These are phyloP conservation scores for Xylariaceae sp. DNA, from an alignment of 2,329 filamentous ascomycete genomes.

Conservation along the genomic window DNA sequence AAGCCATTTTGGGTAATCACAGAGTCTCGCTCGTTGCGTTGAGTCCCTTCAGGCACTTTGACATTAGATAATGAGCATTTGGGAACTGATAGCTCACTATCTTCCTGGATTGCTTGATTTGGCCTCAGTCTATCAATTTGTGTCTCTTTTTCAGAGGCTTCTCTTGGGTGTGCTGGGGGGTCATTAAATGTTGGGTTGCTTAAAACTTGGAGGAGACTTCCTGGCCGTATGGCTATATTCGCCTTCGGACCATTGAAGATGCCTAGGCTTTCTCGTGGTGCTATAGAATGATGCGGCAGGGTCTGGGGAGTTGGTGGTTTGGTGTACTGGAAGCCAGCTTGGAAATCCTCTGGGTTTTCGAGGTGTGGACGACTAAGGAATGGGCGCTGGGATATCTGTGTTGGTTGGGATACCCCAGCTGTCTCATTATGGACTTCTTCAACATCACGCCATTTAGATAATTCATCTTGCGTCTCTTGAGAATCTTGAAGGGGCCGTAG, in stretches of 20 bases:
- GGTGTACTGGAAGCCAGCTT: slow-evolving; percentile 30
- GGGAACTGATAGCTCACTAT: background rate
- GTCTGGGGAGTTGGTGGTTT: slow-evolving; percentile 25
- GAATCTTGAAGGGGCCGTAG: slow-evolving; percentile 20
- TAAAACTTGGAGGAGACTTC: background rate
- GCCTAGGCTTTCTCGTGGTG: background rate
- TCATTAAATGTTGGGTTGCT: background rate
- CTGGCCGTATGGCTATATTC: background rate
- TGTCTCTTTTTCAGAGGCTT: background rate
- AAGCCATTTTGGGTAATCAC: background rate
- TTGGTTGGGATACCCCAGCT: background rate
- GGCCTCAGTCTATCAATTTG: background rate
- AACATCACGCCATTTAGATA: background rate
- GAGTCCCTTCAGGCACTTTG: background rate
- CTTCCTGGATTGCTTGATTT: background rate
- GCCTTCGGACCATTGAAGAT: background rate
- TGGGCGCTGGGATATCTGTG: background rate
- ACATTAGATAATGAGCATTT: background rate
- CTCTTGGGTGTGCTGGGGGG: background rate
- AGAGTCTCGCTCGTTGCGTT: background rate
- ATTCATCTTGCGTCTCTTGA: slow-evolving; percentile 8
- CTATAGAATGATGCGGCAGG: background rate
- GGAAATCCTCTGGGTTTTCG: slow-evolving; percentile 30
- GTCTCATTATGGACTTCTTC: background rate
- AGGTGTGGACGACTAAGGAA: slow-evolving; percentile 27